Base-by-base conservation (phyloP, 139 green algal species). In the Gonium pectorale region DNA sequence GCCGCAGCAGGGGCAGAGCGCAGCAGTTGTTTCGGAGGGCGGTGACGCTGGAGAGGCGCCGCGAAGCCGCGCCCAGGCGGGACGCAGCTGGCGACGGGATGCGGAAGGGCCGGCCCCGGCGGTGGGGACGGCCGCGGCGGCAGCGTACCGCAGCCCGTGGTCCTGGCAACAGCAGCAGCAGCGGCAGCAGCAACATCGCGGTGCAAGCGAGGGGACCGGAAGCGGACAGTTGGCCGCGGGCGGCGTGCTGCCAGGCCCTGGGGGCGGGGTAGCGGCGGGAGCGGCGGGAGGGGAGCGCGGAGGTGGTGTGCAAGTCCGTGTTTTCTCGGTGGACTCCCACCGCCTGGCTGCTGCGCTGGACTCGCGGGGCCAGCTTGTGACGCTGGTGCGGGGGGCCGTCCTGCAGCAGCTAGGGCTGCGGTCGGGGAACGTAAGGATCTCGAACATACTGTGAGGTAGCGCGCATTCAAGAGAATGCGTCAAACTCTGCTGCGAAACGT, bases 281-380 rank as follows among this genome's bases (percentile, higher is more conserved):
- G n/a, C n/a, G n/a, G n/a, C n/a, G n/a, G n/a, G n/a, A 4, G 33
- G 33, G 33, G 63, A 44, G 33, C 2, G 33, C 7, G 7, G 17
- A 3, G 63, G 56, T n/a, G 52, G 35, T 26, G 70, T 78, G 60
- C 27, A 9, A 17, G 56, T 87, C 26, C 40, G 52, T 41, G 86
- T 93, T 29, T 95, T 92, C 63, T 80, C 67, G 26, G 84, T 96
- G 41, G 89, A 96, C 72, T 88, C 79, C 24, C 96, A 98, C 89
- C 89, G 96, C 15, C 89, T 98, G 60, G 95, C 96, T 0, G 79
- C 94, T 43, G 91, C 91, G 8, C 87, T 98, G 67, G 92, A 96
- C 46, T 41, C 46, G 0, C 59, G 44, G 11, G 83, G 89, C 21
- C 80, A 93, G 77, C 86, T 98, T 54, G 51, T 95, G 63, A 89